Percentiles rank a stretch among this genome's conserved stretches.
Conservation (phyloP, 805 yeast genomes). For the Metschnikowia colocasiae region DNA sequence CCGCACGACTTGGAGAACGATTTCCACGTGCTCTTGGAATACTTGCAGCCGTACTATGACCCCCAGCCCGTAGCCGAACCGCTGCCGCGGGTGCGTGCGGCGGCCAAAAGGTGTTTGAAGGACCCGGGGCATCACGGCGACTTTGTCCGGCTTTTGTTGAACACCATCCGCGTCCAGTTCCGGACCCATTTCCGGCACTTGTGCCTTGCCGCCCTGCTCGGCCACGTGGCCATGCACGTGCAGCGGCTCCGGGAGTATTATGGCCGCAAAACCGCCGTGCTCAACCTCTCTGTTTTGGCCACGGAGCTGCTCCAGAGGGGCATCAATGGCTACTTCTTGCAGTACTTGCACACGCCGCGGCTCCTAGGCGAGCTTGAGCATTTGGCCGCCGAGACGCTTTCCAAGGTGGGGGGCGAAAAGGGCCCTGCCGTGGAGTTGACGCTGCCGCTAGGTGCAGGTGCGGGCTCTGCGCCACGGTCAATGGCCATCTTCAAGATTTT, state of each 20-base stretch:
- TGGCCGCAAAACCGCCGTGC: conserved; percentile 19
- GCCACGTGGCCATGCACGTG: conserved; percentile 12
- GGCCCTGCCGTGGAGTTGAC: background rate
- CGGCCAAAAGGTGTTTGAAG: conserved; percentile 35
- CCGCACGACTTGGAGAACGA: conserved; percentile 33
- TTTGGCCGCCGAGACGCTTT: background rate
- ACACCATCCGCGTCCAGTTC: conserved; percentile 28
- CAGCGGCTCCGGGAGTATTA: conserved; percentile 23
- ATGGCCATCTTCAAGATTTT: conserved; percentile 3
- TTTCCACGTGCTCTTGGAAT: conserved; percentile 28
- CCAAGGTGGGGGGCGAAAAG: background rate
- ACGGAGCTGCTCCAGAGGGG: conserved; percentile 25
- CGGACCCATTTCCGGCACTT: conserved; percentile 11
- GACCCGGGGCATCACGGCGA: conserved; percentile 31
- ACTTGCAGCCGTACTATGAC: conserved; percentile 29
- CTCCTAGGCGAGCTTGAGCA: conserved; percentile 7
- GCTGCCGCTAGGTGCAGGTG: background rate
- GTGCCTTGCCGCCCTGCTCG: conserved; percentile 3
- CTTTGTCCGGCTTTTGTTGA: conserved; percentile 31
- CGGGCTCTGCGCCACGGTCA: background rate
- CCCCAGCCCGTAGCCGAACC: conserved; percentile 26
- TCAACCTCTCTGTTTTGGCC: conserved; percentile 23
- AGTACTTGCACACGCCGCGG: conserved; percentile 13
- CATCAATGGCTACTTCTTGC: conserved; percentile 27
- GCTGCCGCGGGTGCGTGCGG: conserved; percentile 33